These are phyloP conservation scores for Schizosaccharomyces lindneri DNA, from an alignment of 805 yeast genomes.

Conservation along the genomic window DNA sequence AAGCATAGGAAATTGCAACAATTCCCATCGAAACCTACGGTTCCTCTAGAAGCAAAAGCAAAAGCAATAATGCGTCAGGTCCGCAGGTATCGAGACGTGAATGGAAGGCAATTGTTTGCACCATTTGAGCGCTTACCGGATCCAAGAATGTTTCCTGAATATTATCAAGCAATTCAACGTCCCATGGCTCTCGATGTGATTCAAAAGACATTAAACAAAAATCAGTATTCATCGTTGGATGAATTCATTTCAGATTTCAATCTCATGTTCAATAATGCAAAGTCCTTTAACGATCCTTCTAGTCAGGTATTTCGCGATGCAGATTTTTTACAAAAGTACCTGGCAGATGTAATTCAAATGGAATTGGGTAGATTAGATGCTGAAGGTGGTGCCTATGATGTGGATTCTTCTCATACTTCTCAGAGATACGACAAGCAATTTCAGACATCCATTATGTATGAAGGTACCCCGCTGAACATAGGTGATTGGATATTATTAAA, in stretches of 20 bases:
- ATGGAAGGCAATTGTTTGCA: slow-evolving; percentile 7
- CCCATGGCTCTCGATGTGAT: slow-evolving; percentile 24
- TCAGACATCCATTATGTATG: slow-evolving; percentile 24
- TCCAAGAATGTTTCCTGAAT: slow-evolving; percentile 26
- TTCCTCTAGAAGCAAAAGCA: slow-evolving; percentile 77
- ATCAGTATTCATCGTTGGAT: slow-evolving; percentile 56
- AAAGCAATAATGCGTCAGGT: slow-evolving; percentile 62
- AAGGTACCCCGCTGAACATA: slow-evolving; percentile 50
- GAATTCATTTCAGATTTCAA: slow-evolving; percentile 54
- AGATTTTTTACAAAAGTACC: slow-evolving; percentile 30
- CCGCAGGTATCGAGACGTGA: slow-evolving; percentile 21
- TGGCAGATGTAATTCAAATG: slow-evolving; percentile 13
- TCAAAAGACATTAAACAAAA: slow-evolving; percentile 58
- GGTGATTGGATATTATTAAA: slow-evolving; percentile 87
- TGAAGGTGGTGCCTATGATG: slow-evolving; percentile 9
- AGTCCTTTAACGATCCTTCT: slow-evolving; percentile 33
- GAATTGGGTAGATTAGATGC: slow-evolving; percentile 17
- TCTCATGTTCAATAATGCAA: slow-evolving; percentile 50
- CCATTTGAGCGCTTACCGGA: slow-evolving; percentile 71
- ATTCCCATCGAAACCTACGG: slow-evolving; percentile 74
- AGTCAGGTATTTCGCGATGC: slow-evolving; percentile 37
- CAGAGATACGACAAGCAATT: slow-evolving; percentile 37
- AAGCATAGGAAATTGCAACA: slow-evolving; percentile 41
- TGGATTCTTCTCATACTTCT: background rate
- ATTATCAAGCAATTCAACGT: slow-evolving; percentile 19